These are phyloP conservation scores for Xerocomus potaroensis DNA, from an alignment of 768 basidiomycete genomes.

Conservation along the genomic window DNA sequence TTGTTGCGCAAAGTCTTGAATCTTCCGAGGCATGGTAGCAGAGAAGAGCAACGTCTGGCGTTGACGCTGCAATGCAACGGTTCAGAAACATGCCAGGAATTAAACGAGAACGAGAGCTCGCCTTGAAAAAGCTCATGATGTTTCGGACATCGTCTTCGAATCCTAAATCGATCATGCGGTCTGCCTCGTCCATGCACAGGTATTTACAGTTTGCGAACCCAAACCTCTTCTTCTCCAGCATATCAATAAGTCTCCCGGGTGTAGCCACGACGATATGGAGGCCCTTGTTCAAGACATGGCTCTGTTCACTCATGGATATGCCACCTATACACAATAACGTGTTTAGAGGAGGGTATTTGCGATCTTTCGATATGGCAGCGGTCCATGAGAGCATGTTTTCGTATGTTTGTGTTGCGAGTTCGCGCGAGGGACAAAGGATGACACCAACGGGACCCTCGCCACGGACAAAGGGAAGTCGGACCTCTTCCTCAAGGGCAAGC, in stretches of 20 bases:
- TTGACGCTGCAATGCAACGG: constrained; percentile 61
- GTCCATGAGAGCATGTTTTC: constrained; percentile 92
- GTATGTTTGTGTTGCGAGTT: constrained; percentile 94
- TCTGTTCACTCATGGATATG: constrained; percentile 98
- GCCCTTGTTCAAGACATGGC: constrained; percentile 84
- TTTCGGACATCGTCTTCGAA: constrained; percentile 99
- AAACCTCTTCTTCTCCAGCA: constrained; percentile 94
- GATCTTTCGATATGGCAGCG: constrained; percentile 69
- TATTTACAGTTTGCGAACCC: constrained; percentile 93
- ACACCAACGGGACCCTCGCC: constrained; percentile 98
- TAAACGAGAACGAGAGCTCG: constrained; percentile 27
- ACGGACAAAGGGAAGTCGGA: constrained; percentile 79
- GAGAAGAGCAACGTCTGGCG: constrained; percentile 96
- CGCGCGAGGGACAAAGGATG: constrained; percentile 93
- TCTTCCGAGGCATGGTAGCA: constrained; percentile 98
- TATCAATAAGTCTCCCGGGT: constrained; percentile 94
- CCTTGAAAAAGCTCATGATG: constrained; percentile 99
- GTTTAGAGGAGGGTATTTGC: constrained; percentile 81
- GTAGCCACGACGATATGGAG: constrained; percentile 96
- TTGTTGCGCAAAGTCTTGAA: constrained; percentile 97
- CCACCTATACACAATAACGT: constrained; percentile 94
- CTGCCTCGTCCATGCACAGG: constrained; percentile 98
- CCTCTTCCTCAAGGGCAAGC: constrained; percentile 92
- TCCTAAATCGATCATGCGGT: constrained; percentile 98
- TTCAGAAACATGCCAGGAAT: constrained; percentile 1